Conservation (phyloP, 306 rosid species). For the Vigna mungo region DNA sequence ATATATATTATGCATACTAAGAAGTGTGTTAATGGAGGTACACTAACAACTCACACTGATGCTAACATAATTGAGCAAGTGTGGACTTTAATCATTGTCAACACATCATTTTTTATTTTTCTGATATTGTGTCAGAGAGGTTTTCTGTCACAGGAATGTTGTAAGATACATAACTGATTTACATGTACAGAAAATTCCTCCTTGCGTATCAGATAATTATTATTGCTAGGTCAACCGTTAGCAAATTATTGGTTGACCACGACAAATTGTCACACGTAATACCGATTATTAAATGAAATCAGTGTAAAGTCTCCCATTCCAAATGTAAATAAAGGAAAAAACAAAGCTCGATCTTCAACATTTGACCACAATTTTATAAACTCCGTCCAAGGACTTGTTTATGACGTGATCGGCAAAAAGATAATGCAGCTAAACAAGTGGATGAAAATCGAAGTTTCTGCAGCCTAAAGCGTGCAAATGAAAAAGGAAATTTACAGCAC, state of each 20-base stretch:
- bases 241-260: constrained; percentile 44
- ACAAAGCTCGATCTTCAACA: constrained; percentile 34
- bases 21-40: constrained; percentile 39
- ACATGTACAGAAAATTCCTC: not conserved
- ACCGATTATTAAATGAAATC: not conserved
- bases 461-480: constrained; percentile 45
- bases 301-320: constrained; percentile 22
- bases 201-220: not conserved
- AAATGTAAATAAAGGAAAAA: not conserved
- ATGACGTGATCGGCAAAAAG: constrained; percentile 1
- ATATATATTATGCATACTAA: not conserved
- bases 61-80: constrained; percentile 32
- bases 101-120: constrained; percentile 25
- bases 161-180: not conserved
- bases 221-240: not conserved
- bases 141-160: constrained; percentile 37
- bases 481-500: constrained; percentile 50
- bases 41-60: constrained; percentile 34
- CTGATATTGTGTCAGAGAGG: constrained; percentile 26
- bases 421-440: constrained; percentile 33
- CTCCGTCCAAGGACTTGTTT: constrained; percentile 41
- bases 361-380: constrained; percentile 42
- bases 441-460: constrained; percentile 29
- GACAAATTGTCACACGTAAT: constrained; percentile 34
- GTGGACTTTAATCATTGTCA: not conserved